phyloP scores from a whole-genome alignment of 495 filamentous ascomycete species.

The Peziza echinospora region DNA sequence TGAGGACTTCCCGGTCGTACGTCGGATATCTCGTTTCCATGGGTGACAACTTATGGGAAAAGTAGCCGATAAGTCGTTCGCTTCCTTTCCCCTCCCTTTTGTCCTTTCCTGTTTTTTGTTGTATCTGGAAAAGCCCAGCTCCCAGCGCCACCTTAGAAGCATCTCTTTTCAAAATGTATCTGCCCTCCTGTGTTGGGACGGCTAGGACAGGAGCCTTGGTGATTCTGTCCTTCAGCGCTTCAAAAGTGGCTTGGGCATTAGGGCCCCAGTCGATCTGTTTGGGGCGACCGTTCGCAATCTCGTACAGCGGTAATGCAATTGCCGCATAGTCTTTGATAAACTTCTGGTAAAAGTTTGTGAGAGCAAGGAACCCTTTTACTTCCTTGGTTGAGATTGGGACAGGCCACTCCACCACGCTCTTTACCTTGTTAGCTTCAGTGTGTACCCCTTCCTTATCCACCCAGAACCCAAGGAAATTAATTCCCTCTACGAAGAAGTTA shows the following conservation, averaged over 20 bases:
- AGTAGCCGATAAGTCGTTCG: too few species aligned
- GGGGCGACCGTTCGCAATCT: background rate
- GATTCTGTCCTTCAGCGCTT: background rate
- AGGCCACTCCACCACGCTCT: background rate
- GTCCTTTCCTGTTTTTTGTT: background rate
- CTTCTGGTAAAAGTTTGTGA: background rate
- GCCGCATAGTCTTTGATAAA: background rate
- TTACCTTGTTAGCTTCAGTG: background rate
- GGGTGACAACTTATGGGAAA: too few species aligned
- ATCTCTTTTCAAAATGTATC: background rate
- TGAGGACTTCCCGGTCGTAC: too few species aligned
- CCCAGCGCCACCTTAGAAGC: background rate
- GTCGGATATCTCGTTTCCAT: too few species aligned
- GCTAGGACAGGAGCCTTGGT: too few species aligned
- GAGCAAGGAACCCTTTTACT: background rate
- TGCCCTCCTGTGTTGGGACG: too few species aligned
- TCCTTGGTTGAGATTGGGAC: background rate
- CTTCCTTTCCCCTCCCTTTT: too few species aligned
- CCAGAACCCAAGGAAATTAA: background rate
- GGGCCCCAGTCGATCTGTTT: background rate
- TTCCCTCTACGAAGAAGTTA: too few species aligned
- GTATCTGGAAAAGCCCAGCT: background rate
- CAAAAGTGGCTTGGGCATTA: background rate
- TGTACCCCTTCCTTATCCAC: background rate
- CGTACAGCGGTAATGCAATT: background rate